Evolutionary conservation across 176 grass and related monocot species (phyloP), one percentile per base, ranked within the genome.

Genomic region (Guadua angustifolia): DNA sequence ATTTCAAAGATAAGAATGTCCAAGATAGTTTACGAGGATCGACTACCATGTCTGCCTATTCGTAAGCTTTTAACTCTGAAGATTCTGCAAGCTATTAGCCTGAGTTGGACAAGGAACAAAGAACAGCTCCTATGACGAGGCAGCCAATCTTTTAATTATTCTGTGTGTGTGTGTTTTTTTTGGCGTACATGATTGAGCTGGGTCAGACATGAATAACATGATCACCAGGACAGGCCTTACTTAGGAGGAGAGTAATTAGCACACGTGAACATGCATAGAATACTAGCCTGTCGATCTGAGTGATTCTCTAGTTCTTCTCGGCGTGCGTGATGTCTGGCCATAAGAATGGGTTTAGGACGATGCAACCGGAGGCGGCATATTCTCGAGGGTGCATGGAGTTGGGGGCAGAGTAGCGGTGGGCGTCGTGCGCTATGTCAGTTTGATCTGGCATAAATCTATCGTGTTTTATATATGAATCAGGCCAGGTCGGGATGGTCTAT

Each of bases 291-390:
- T 42, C 18, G 26, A 33, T 79, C 44, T 55, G 40, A 78, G 46
- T 68, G 75, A 79, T 86, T 79, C 43, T 50, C 52, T 51, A 12
- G 12, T 43, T 79, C 15, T 22, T 72, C 75, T 73, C 22, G 69
- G 57, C 50, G 57, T 45, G 42, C 2, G 43, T 59, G 36, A 11
- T 39, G 13, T 26, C 56, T 43, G 46, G 18, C 36, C 22, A n/a
- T 88, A 22, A 83, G 7, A 83, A 84, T 75, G 75, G 25, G 11
- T 18, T 12, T 0, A 82, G 71, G 51, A 61, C 78, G 65, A 66
- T 18, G 74, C 59, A 77, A 84, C 81, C 61, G 66, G 82, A 42
- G 77, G 79, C 18, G 73, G 84, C 79, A 79, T 58, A 83, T 90
- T 71, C 88, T 83, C 14, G 7, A 22, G 4, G 21, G 29, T 21